phyloP scores from a whole-genome alignment of 78 protist genomes.

The Planoprotostelium fungivorum region DNA sequence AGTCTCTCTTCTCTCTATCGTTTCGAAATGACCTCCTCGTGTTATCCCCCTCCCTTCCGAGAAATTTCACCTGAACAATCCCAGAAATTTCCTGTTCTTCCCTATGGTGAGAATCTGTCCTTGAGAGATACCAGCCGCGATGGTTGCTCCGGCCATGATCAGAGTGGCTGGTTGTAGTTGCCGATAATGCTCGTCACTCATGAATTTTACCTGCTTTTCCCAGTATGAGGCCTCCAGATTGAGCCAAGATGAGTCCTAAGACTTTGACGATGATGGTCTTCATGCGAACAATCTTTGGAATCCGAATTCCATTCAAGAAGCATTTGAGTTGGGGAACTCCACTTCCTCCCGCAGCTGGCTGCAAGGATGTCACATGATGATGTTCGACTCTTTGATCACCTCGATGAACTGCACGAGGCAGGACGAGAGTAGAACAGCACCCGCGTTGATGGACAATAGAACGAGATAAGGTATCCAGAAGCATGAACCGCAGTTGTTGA shows the following conservation, averaged over 20 bases:
- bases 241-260: not conserved
- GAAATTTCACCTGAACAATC: not conserved
- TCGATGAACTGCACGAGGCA: not conserved
- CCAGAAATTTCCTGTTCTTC: not conserved
- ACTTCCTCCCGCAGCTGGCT: not conserved
- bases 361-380: not conserved
- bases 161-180: not conserved
- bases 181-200: not conserved
- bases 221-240: not conserved
- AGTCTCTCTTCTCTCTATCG: constrained; percentile 79
- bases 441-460: not conserved
- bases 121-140: not conserved
- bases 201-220: not conserved
- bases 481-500: not conserved
- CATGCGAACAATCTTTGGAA: not conserved
- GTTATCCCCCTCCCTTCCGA: no score
- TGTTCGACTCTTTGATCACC: not conserved
- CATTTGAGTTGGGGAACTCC: not conserved
- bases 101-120: not conserved
- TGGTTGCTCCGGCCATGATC: not conserved
- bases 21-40: constrained; percentile 66
- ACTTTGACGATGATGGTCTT: not conserved
- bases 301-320: not conserved
- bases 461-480: not conserved
- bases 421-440: not conserved